Evolutionary conservation across 108 stramenopile genomes (phyloP).

Genomic region (Poteriospumella lacustris): DNA sequence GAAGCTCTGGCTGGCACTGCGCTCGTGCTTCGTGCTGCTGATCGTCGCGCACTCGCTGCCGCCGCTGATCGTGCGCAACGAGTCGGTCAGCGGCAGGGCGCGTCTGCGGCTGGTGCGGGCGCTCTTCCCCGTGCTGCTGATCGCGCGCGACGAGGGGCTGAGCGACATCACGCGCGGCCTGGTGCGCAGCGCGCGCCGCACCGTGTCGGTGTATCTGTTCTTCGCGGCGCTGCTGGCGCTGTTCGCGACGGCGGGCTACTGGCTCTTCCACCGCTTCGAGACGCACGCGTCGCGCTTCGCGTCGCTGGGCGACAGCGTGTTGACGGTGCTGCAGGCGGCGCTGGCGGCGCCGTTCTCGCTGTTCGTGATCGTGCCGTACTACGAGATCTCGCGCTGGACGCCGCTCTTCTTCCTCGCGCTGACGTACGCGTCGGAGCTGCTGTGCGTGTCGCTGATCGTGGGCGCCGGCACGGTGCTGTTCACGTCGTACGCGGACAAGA

Average conservation of each 20-base stretch:
- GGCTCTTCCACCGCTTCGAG: not conserved
- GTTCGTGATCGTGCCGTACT: not conserved
- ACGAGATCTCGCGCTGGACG: not conserved
- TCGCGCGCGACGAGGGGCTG: not conserved
- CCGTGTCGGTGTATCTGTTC: not conserved
- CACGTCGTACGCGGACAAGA: not conserved
- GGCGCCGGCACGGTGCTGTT: not conserved
- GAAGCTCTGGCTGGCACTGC: too few species aligned
- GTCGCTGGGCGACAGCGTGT: not conserved
- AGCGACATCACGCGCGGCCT: not conserved
- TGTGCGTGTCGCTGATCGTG: slow-evolving; percentile 4
- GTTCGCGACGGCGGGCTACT: not conserved
- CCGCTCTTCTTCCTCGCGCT: slow-evolving; percentile 3
- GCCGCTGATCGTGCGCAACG: not conserved
- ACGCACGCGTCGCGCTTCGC: not conserved
- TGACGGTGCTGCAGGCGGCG: not conserved
- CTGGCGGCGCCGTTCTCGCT: not conserved
- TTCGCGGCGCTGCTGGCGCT: not conserved
- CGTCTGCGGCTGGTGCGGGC: not conserved
- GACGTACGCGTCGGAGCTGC: not conserved
- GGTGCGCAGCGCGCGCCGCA: not conserved
- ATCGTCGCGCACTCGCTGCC: too few species aligned
- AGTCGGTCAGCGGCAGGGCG: not conserved
- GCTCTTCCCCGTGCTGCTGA: not conserved
- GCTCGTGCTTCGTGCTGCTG: too few species aligned